Evolutionary conservation across 169 alveolate species (phyloP), one percentile per base, ranked within the genome.

Genomic region (Fabrea salina): DNA sequence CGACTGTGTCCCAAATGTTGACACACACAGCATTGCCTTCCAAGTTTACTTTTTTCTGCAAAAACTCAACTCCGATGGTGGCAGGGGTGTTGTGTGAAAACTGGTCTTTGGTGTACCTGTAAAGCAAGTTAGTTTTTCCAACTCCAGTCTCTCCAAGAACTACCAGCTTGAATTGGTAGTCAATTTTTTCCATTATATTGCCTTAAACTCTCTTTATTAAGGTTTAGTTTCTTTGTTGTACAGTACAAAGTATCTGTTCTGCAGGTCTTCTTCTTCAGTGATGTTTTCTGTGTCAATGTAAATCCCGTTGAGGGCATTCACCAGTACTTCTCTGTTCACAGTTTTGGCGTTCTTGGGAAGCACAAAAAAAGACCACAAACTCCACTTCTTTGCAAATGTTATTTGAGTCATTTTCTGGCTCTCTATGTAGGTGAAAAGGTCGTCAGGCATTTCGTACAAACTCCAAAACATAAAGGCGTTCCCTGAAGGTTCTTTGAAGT

Each of bases 21-120:
- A 90, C 85, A 77, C 93, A 92, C n/a, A n/a, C n/a, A n/a, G n/a
- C n/a, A n/a, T n/a, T n/a, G n/a, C n/a, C n/a, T n/a, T n/a, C n/a
- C n/a, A 98, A 91, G 11, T 98, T 99, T 30, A 98, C 98, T 8
- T 98, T 95, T 59, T 98, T 94, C 1, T 99, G 97, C 27, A 99
- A 99, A 82, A 98, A 98, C 83, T 98, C 99, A 25, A 98, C 99
- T 70, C 99, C 99, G 54, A 98, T 96, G 41, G 99, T 98, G 35
- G 99, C 99, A 67, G 93, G 93, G 56, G 99, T 98, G 64, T 93
- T 93, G 70, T 93, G 92, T 32, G 99, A 99, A 33, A 97, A 91
- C 1, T 97, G 84, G 4, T 98, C 99, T 80, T 96, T 96, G 83
- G 96, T 96, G 83, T 97, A 98, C 37, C 97, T 97, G 67, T 98